Conservation (phyloP, 768 basidiomycete species). For the Phylloporus sp. region DNA sequence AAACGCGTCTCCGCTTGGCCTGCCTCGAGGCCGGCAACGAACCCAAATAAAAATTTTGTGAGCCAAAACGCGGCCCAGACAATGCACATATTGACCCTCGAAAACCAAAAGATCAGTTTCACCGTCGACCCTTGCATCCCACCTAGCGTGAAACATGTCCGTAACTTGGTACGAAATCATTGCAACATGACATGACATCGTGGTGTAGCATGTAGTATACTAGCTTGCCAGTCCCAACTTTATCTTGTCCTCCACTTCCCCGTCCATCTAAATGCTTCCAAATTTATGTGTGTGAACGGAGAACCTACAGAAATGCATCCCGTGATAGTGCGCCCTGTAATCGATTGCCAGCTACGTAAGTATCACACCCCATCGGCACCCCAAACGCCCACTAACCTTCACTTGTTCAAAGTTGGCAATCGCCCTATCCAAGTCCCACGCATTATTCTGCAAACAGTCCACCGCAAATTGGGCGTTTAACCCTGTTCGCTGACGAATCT, state of each 20-base stretch:
- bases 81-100: conserved; percentile 4
- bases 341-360: conserved; percentile 24
- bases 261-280: too few species aligned
- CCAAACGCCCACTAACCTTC: conserved; percentile 50
- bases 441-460: conserved; percentile 83
- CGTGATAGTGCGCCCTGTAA: conserved; percentile 46
- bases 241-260: too few species aligned
- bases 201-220: too few species aligned
- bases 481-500: conserved; percentile 68
- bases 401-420: conserved; percentile 85
- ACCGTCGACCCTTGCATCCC: neutral
- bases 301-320: conserved; percentile 51
- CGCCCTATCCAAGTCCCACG: conserved; percentile 79
- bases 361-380: conserved; percentile 6
- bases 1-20: neutral
- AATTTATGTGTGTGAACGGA: conserved; percentile 16
- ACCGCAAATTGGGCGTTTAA: conserved; percentile 76
- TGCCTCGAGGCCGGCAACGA: conserved; percentile 28
- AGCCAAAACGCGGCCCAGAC: conserved; percentile 4
- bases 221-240: too few species aligned
- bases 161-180: conserved; percentile 19
- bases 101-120: neutral
- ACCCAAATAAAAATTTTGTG: neutral
- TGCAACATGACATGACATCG: conserved; percentile 21
- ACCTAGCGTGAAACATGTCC: neutral